Percentiles rank a stretch among this genome's conserved stretches.
Evolutionary conservation across 352 stramenopile genomes (phyloP).

Genomic region (Pythium brassicae): DNA sequence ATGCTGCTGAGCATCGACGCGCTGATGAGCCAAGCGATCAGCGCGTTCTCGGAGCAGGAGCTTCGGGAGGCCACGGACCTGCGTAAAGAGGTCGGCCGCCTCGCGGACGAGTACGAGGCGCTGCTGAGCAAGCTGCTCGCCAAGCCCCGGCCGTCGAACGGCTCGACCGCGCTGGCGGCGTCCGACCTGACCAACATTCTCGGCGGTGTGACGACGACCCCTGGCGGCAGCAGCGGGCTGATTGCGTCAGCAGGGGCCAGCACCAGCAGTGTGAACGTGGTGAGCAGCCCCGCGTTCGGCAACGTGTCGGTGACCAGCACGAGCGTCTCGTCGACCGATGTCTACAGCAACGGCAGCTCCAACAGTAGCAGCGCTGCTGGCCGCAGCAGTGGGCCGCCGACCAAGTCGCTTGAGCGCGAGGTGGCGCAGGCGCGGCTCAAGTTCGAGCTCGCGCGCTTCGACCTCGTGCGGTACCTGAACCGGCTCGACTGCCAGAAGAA

Average conservation of each 20-base stretch:
- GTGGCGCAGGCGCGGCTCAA: slow-evolving; percentile 51
- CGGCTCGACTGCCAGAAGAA: slow-evolving; percentile 83
- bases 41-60: slow-evolving; percentile 68
- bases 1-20: slow-evolving; percentile 81
- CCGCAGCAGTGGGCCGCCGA: background rate
- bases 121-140: slow-evolving; percentile 75
- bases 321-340: slow-evolving; percentile 7
- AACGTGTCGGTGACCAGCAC: slow-evolving; percentile 3
- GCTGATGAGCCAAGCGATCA: slow-evolving; percentile 60
- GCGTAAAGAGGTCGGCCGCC: slow-evolving; percentile 55
- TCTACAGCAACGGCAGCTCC: background rate
- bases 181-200: slow-evolving; percentile 17
- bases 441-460: slow-evolving; percentile 83
- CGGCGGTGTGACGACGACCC: slow-evolving; percentile 2
- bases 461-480: slow-evolving; percentile 82
- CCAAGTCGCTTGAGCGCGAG: slow-evolving; percentile 57
- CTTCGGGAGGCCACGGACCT: slow-evolving; percentile 69
- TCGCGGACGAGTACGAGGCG: slow-evolving; percentile 80
- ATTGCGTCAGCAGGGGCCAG: no score
- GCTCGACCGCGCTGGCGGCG: slow-evolving; percentile 5
- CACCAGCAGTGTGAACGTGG: background rate
- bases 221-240: background rate
- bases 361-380: background rate
- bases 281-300: slow-evolving; percentile 13
- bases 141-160: slow-evolving; percentile 43